These are phyloP conservation scores for Gleditsia sinensis DNA, from an alignment of 306 rosid species.

Conservation along the genomic window DNA sequence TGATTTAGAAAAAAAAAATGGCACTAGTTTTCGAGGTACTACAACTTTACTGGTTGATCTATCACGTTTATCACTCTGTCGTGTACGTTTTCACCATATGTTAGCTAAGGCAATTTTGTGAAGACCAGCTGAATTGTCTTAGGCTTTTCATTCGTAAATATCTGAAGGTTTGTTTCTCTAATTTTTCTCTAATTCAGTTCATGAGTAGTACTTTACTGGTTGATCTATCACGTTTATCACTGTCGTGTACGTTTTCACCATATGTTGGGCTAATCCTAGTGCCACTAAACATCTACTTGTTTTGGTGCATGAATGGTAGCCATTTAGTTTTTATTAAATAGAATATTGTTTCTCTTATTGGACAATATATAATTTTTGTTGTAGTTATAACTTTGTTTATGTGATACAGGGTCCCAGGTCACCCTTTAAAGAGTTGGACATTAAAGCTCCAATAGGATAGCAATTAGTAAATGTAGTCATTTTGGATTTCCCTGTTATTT, in stretches of 20 bases:
- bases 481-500: slow-evolving; percentile 83
- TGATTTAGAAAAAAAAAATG: too few relatives aligned
- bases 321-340: too few relatives aligned
- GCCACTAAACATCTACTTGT: background rate
- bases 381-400: slow-evolving; percentile 20
- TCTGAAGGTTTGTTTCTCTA: slow-evolving; percentile 61
- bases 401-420: slow-evolving; percentile 62
- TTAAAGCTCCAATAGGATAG: slow-evolving; percentile 66
- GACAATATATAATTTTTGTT: background rate
- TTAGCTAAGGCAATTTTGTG: slow-evolving; percentile 60
- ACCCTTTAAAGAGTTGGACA: slow-evolving; percentile 71
- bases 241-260: background rate
- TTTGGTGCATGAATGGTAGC: background rate
- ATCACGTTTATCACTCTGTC: too few relatives aligned
- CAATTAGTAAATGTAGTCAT: slow-evolving; percentile 60
- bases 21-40: too few relatives aligned
- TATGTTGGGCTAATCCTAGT: background rate
- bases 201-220: background rate
- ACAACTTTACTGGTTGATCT: too few relatives aligned
- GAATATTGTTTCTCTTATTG: background rate
- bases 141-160: slow-evolving; percentile 71
- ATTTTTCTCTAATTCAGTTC: slow-evolving; percentile 9
- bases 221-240: background rate
- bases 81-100: too few relatives aligned
- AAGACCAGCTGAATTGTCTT: slow-evolving; percentile 56